These are phyloP conservation scores for Penicillium verhagenii DNA, from an alignment of 495 filamentous ascomycete species.

Conservation along the genomic window DNA sequence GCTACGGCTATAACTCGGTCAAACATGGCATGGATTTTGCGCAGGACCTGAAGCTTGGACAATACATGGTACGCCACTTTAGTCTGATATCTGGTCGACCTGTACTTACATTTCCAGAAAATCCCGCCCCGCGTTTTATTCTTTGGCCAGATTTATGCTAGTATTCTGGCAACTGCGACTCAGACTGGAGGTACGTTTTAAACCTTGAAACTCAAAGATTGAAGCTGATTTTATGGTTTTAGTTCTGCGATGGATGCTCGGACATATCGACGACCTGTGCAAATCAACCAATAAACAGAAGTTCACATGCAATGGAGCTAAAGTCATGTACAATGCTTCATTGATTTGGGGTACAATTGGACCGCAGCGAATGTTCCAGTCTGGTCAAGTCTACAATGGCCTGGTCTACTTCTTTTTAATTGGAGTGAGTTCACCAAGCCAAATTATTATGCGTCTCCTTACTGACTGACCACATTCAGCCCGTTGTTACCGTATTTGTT, in stretches of 20 bases:
- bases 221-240: background rate
- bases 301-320: slow-evolving; percentile 53
- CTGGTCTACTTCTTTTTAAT: slow-evolving; percentile 53
- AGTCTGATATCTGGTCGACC: slow-evolving; percentile 40
- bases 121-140: slow-evolving; percentile 61
- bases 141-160: slow-evolving; percentile 49
- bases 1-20: slow-evolving; percentile 56
- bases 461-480: slow-evolving; percentile 37
- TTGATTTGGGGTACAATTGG: slow-evolving; percentile 57
- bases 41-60: slow-evolving; percentile 53
- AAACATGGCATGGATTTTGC: slow-evolving; percentile 54
- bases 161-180: slow-evolving; percentile 47
- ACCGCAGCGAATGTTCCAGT: slow-evolving; percentile 50
- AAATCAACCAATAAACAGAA: slow-evolving; percentile 44
- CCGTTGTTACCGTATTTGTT: slow-evolving; percentile 32
- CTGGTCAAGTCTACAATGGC: slow-evolving; percentile 44
- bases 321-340: slow-evolving; percentile 49
- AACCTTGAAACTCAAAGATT: background rate
- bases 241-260: slow-evolving; percentile 42
- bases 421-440: slow-evolving; percentile 44
- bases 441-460: slow-evolving; percentile 33
- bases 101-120: slow-evolving; percentile 59
- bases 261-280: slow-evolving; percentile 43
- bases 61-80: slow-evolving; percentile 29
- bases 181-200: slow-evolving; percentile 34